Conservation (phyloP, 2,329 filamentous ascomycete genomes). For the Sclerotinia glacialis region DNA sequence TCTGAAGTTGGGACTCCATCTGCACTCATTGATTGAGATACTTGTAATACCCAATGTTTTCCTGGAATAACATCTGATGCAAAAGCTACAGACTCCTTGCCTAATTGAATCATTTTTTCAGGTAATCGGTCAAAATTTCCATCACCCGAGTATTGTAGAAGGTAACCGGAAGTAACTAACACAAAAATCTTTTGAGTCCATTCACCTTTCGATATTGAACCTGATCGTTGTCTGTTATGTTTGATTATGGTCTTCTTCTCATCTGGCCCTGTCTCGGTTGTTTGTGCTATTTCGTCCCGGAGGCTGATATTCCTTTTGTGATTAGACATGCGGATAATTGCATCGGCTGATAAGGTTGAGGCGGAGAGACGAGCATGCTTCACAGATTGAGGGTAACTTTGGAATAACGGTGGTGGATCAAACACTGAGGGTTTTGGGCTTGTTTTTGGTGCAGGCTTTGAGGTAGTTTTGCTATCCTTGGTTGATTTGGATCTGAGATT, state of each 20-base stretch:
- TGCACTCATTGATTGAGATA: conserved; percentile 63
- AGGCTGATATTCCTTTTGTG: conserved; percentile 52
- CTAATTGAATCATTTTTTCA: conserved; percentile 69
- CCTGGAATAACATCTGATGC: conserved; percentile 78
- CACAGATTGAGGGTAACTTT: conserved; percentile 80
- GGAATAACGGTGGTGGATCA: conserved; percentile 75
- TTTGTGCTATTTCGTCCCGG: conserved; percentile 40
- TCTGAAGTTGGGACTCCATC: conserved; percentile 52
- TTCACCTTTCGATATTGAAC: conserved; percentile 49
- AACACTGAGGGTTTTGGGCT: conserved; percentile 44
- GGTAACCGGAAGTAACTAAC: conserved; percentile 64
- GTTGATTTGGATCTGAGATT: conserved; percentile 32
- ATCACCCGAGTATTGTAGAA: conserved; percentile 71
- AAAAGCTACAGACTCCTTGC: conserved; percentile 74
- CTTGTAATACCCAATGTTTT: conserved; percentile 75
- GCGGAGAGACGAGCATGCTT: conserved; percentile 70
- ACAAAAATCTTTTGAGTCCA: conserved; percentile 72
- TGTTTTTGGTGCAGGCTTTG: conserved; percentile 25
- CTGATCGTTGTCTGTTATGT: conserved; percentile 39
- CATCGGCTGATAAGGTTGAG: conserved; percentile 65
- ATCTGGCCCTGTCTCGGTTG: conserved; percentile 28
- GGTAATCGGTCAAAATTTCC: conserved; percentile 69
- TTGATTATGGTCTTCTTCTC: conserved; percentile 45
- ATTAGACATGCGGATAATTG: conserved; percentile 57
- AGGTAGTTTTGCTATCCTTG: conserved; percentile 28